Base-by-base conservation (phyloP, 1,284 basidiomycete species). In the Cryptococcus sp. region DNA sequence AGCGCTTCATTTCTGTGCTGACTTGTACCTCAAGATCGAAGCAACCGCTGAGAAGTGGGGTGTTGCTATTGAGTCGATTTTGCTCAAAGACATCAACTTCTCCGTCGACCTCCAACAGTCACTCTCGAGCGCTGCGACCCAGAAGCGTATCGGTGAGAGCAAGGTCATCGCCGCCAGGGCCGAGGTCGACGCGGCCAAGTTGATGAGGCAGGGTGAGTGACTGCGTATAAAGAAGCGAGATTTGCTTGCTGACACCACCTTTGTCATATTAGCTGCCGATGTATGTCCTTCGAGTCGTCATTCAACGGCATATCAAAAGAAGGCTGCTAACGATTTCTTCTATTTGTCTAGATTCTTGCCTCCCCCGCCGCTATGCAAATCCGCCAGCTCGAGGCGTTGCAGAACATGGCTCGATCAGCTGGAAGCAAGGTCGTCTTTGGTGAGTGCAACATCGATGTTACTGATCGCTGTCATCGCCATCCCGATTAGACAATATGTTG, bases 351-450 rank as follows among this genome's bases (percentile, higher is more conserved):
- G 79, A 94, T 95, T 69, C 83, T 95, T 68, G 90, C 91, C 15
- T 89, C 87, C 8, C 93, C 92, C 19, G 92, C 93, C 23, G 94
- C 93, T 58, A 96, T 98, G 91, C 93, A 96, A 79, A 97, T 97
- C 75, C 84, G 94, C 62, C 92, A 95, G 75, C 85, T 97, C 65
- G 93, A 96, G 79, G 91, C 93, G 41, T 80, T 92, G 69, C 83
- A 86, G 83, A 82, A 77, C 44, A 84, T 84, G 83, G 84, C 86
- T 40, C 89, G 90, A 78, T 85, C 83, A 11, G 84, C 88, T 22
- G 83, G 83, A 66, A 86, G 84, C 82, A 97, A 97, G 81, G 91
- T 94, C 65, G 84, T 95, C 58, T 95, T 96, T 70, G 92, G 69
- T 69, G 53, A 53, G 68, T 66, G 15, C 7, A 1, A 4, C 23